Conservation (phyloP, 306 rosid species). For the Benincasa hispida region DNA sequence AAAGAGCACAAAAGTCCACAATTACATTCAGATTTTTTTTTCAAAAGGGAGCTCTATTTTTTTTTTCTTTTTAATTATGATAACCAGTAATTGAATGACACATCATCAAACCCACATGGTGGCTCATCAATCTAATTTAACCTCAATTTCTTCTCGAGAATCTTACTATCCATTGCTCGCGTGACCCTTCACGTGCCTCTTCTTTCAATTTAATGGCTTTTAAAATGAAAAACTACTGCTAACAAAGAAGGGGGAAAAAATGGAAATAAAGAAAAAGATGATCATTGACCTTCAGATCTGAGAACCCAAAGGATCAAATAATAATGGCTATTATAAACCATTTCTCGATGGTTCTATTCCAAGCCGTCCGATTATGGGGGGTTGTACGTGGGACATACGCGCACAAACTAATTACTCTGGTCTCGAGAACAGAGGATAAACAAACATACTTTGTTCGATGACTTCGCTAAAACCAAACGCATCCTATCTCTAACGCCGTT, state of each 20-base stretch:
- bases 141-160: conserved; percentile 3
- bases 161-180: background rate
- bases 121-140: background rate
- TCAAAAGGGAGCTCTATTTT: background rate
- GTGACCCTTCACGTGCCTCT: conserved; percentile 11
- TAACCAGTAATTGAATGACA: background rate
- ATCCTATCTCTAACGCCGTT: conserved; percentile 6
- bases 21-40: background rate
- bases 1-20: background rate
- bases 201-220: background rate
- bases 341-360: background rate
- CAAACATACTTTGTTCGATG: background rate
- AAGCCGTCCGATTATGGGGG: background rate
- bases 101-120: conserved; percentile 10
- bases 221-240: background rate
- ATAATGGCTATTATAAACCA: background rate
- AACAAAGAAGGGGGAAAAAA: background rate
- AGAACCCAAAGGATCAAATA: background rate
- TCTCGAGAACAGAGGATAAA: background rate
- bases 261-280: background rate
- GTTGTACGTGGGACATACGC: background rate
- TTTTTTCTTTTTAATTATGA: background rate
- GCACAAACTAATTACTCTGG: background rate
- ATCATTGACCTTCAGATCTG: conserved; percentile 9
- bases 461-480: background rate